Evolutionary conservation across 176 grass and related monocot genomes (phyloP), one percentile per base, ranked within the genome.

Genomic region (Eragrostis curvula): DNA sequence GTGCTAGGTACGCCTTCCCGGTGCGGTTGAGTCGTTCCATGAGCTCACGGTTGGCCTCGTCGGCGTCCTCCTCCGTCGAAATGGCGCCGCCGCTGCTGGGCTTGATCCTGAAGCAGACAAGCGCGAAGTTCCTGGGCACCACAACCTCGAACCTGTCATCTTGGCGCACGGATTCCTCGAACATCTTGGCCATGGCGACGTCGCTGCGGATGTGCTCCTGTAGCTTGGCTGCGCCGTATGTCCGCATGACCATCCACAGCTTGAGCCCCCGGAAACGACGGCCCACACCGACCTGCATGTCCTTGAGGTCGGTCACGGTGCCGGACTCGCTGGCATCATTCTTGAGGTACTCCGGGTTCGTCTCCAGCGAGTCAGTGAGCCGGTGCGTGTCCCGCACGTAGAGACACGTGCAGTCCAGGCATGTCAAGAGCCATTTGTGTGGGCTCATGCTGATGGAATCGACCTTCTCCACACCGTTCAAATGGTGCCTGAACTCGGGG

Each of bases 401-500:
- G 1, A 88, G 56, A 55, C 90, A 92, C 9, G 90, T 92, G 90
- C 86, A 92, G 72, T 92, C 90, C 0, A 88, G 72, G 51, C 86
- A 63, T 0, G 90, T 85, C 7, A 92, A 41, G 0, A 92, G 78
- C 90, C 90, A 92, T 13, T 92, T 92, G 77, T 92, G 90, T 0
- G 90, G 90, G 73, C 90, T 92, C 36, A 92, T 27, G 67, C 90
- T 92, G 15, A 92, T 62, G 18, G 90, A 92, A 57, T 92, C 81
- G 0, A 60, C 77, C 0, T 76, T 81, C 65, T 91, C 85, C 0
- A 91, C 81, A 21, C 89, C 85, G 47, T 91, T 49, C 7, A 91
- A 73, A 47, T 81, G 79, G 36, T 75, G 70, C 6, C 85, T 32
- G 82, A 91, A 91, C 89, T 91, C 89, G 2, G 89, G 89, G 89